phyloP scores from a whole-genome alignment of 768 basidiomycete species.

The Leccinum variicolor region DNA sequence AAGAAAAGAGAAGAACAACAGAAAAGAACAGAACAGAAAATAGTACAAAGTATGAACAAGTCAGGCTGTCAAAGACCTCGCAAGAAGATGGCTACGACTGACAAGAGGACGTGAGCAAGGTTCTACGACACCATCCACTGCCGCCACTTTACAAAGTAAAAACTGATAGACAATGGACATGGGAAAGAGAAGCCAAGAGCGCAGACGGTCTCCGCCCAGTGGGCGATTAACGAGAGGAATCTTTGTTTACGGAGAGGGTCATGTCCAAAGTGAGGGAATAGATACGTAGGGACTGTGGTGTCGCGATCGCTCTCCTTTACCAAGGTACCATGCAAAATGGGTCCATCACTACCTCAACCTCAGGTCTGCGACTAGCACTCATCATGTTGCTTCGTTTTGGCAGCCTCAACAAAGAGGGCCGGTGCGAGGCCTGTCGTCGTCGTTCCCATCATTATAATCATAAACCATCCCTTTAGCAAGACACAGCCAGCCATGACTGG shows the following conservation, averaged over 20 bases:
- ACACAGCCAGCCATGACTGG: slow-evolving; percentile 24
- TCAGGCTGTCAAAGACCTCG: slow-evolving; percentile 8
- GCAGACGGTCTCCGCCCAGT: slow-evolving; percentile 4
- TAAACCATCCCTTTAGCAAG: slow-evolving; percentile 25
- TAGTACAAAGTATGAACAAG: slow-evolving; percentile 4
- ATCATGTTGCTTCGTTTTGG: slow-evolving; percentile 12
- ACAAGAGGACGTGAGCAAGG: slow-evolving; percentile 4
- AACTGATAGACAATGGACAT: neutral
- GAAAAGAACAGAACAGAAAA: neutral
- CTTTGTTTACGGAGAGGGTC: slow-evolving; percentile 15
- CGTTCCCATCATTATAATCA: slow-evolving; percentile 15
- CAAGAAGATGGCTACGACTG: neutral
- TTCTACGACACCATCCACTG: slow-evolving; percentile 4
- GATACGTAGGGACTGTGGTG: slow-evolving; percentile 30
- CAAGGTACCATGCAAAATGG: slow-evolving; percentile 19
- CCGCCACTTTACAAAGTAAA: neutral
- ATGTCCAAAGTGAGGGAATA: slow-evolving; percentile 30
- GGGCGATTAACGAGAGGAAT: slow-evolving; percentile 17
- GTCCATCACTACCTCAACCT: slow-evolving; percentile 20
- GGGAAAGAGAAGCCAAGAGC: slow-evolving; percentile 6
- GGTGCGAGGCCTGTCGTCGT: slow-evolving; percentile 16
- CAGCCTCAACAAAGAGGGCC: slow-evolving; percentile 9
- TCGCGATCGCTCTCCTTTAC: slow-evolving; percentile 21
- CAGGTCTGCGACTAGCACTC: slow-evolving; percentile 11
- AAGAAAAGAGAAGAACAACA: neutral